Conservation (phyloP, 2,329 filamentous ascomycete genomes). For the Pseudogymnoascus sp. region DNA sequence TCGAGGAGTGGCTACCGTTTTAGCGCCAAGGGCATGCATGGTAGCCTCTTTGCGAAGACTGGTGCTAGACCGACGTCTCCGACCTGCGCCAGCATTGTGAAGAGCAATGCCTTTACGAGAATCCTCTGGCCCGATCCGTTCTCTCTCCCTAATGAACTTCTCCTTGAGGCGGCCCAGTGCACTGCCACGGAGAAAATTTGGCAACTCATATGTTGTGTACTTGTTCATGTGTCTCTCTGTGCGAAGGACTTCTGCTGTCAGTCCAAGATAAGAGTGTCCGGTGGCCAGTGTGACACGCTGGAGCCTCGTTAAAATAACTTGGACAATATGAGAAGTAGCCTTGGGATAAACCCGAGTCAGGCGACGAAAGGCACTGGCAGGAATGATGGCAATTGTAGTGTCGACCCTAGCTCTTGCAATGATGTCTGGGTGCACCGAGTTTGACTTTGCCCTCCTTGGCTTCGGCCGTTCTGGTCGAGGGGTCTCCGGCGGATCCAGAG, state of each 20-base stretch:
- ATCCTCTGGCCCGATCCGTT: constrained; percentile 74
- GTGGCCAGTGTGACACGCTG: constrained; percentile 93
- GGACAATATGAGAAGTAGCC: constrained; percentile 93
- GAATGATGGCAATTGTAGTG: constrained; percentile 97
- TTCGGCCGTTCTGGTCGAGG: constrained; percentile 25
- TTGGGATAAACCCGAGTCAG: constrained; percentile 92
- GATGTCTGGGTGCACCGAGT: constrained; percentile 91
- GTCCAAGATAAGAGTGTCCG: constrained; percentile 85
- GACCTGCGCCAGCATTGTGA: constrained; percentile 66
- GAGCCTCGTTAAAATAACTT: constrained; percentile 90
- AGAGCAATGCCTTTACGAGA: constrained; percentile 88
- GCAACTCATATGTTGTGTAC: constrained; percentile 84
- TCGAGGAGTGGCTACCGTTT: constrained; percentile 16
- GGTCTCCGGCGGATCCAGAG: constrained; percentile 45
- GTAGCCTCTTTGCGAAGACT: constrained; percentile 73
- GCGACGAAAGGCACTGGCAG: constrained; percentile 87
- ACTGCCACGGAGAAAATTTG: constrained; percentile 79
- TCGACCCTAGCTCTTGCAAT: constrained; percentile 94
- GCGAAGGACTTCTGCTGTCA: constrained; percentile 84
- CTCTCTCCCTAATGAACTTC: constrained; percentile 80
- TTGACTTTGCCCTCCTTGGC: constrained; percentile 44
- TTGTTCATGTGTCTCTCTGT: constrained; percentile 92
- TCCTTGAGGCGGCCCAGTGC: constrained; percentile 81
- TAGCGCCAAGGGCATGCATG: constrained; percentile 48
- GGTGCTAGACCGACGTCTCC: constrained; percentile 64